phyloP scores from a whole-genome alignment of 2,329 filamentous ascomycete genomes.

The Kalmusia sp. region DNA sequence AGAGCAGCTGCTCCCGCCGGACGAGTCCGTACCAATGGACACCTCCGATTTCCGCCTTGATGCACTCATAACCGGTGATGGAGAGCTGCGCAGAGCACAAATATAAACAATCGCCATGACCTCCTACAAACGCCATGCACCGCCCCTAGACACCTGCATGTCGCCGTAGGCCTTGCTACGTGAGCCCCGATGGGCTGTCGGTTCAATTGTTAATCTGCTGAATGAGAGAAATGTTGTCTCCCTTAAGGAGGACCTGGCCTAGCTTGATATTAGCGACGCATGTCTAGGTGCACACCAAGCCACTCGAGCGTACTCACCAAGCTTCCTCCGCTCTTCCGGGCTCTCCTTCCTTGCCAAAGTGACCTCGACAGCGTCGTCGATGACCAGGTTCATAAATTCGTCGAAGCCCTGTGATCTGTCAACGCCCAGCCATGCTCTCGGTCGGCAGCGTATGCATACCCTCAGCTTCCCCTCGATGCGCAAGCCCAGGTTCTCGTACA shows the following conservation, averaged over 20 bases:
- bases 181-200: not conserved
- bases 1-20: conserved; percentile 78
- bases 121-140: not conserved
- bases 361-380: conserved; percentile 95
- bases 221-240: conserved; percentile 86
- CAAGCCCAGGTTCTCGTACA: conserved; percentile 94
- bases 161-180: not conserved
- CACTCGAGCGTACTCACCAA: conserved; percentile 66
- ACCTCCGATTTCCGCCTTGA: conserved; percentile 81
- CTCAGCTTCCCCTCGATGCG: conserved; percentile 96
- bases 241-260: conserved; percentile 88
- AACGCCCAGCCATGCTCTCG: conserved; percentile 15
- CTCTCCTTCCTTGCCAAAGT: conserved; percentile 81
- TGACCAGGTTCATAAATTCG: conserved; percentile 98
- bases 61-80: conserved; percentile 76
- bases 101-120: conserved; percentile 12
- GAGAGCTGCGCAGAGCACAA: conserved; percentile 53
- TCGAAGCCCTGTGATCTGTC: conserved; percentile 78
- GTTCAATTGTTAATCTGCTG: conserved; percentile 49
- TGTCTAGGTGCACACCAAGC: not conserved
- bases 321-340: conserved; percentile 76
- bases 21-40: conserved; percentile 74
- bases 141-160: not conserved
- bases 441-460: conserved; percentile 58
- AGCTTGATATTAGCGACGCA: conserved; percentile 21